Conservation (phyloP, 2,329 filamentous ascomycete genomes). For the Seiridium cupressi region DNA sequence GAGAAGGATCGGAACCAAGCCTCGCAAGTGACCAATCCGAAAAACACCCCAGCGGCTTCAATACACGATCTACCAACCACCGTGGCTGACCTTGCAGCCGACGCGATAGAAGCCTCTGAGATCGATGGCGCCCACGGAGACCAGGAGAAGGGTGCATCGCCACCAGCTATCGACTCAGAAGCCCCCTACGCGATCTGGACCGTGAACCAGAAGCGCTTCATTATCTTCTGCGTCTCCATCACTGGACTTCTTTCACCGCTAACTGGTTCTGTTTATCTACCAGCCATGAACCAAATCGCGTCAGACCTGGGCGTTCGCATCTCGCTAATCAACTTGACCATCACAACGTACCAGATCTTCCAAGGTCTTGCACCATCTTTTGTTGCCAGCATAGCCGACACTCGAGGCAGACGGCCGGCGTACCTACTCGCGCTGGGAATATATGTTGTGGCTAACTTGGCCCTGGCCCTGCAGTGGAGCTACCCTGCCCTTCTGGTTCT, state of each 20-base stretch:
- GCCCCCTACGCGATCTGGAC: neutral
- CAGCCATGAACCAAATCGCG: neutral
- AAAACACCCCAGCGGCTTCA: no score
- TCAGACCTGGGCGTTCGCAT: slow-evolving; percentile 35
- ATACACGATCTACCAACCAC: neutral
- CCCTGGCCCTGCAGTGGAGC: slow-evolving; percentile 29
- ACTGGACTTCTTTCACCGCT: neutral
- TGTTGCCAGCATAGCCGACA: slow-evolving; percentile 36
- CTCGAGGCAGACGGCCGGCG: slow-evolving; percentile 32
- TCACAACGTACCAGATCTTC: slow-evolving; percentile 44
- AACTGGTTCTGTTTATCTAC: neutral
- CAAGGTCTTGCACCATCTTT: slow-evolving; percentile 39
- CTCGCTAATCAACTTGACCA: slow-evolving; percentile 45
- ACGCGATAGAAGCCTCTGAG: neutral
- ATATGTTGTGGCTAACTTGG: slow-evolving; percentile 31
- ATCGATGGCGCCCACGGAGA: no score
- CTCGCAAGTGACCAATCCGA: no score
- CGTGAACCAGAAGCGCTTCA: neutral
- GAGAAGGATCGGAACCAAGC: no score
- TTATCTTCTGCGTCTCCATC: neutral
- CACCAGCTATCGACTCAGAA: no score
- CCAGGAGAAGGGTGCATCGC: no score
- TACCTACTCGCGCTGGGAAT: slow-evolving; percentile 33
- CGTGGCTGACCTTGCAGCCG: neutral
- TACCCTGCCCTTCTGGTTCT: slow-evolving; percentile 35